Base-by-base conservation (phyloP, 1,284 basidiomycete genomes). In the Pseudozyma pruni region DNA sequence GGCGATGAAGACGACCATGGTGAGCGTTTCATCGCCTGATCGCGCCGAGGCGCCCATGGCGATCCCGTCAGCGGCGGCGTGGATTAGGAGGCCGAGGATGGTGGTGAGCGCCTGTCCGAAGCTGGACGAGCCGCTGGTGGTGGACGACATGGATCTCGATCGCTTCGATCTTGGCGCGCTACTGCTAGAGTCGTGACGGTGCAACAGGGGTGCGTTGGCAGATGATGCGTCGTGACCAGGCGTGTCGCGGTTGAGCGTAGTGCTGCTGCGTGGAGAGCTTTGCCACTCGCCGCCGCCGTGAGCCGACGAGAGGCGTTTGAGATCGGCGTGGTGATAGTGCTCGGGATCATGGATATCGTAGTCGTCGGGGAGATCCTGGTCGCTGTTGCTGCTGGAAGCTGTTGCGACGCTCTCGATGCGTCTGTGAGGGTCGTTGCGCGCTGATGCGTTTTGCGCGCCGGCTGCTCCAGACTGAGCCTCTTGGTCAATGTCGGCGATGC, bases 61-160 rank as follows among this genome's bases (percentile, higher is more conserved):
- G 11, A 81, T 77, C 1, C 80, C 80, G 33, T 81, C 80, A 1
- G 79, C 78, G 2, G 64, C 57, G 3, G 79, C 79, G 44, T 81
- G 80, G 46, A 81, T 75, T 19, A 80, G 44, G 16, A 81, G 49
- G 2, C 80, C 80, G 22, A 77, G 46, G 14, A 81, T 63, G 10
- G 64, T 68, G 6, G 77, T 70, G 14, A 81, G 43, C 14, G 76
- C 72, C 34, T 57, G 61, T 2, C 63, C 50, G n/a, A 79, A 70
- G 4, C 40, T 52, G 4, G 63, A 33, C 0, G 33, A 23, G 5
- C 5, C n/a, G n/a, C 17, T 4, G 31, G 6, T 13, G 38, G 49
- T 6, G 22, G 53, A 63, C 16, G 61, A 57, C 10, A 38, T 23
- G 16, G 61, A 64, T 2, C 45, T 39, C n/a, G 35, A 25, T 4